Base-by-base conservation (phyloP, 441 rosid species). In the Populus tomentosa region DNA sequence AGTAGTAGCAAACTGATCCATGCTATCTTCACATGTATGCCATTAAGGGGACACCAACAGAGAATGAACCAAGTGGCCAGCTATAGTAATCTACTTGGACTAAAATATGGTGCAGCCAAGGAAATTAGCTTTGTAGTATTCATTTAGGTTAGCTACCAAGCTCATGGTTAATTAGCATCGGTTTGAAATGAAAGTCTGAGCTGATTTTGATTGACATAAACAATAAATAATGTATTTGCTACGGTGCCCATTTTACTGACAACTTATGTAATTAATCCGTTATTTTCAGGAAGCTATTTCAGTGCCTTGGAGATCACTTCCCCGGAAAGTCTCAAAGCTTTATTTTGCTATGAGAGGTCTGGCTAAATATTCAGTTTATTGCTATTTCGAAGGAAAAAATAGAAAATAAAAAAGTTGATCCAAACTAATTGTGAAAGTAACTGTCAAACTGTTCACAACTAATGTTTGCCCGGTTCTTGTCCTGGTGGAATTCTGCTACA, bases 271-370 rank as follows among this genome's bases (percentile, higher is more conserved):
- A 38, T 50, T 62, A n/a, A 24, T 70, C 33, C n/a, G 53, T 78
- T 70, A 30, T 14, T 30, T 79, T 79, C 87, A 91, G 97, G 94
- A 90, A 85, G 89, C 96, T 23, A 74, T 87, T 82, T 79, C 91
- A 30, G 87, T 87, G 65, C 90, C 97, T 77, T 93, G 97, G 97
- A 84, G 71, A 82, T 74, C 61, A 42, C 90, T 91, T 75, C 95
- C 92, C 16, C 77, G 81, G 84, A 93, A 80, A 87, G 79, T 83
- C 71, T 85, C 90, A 20, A 90, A 90, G 89, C 94, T 93, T 74
- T 93, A 87, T 84, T 91, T 88, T 75, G 91, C 97, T 11, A 87
- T 89, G 91, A 89, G 98, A 90, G 94, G 98, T 93, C 70, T 56
- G 79, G n/a, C 67, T 40, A 73, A 28, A 75, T 72, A 38, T 69